Evolutionary conservation across 805 yeast genomes (phyloP).

Genomic region (Ogataea minuta): DNA sequence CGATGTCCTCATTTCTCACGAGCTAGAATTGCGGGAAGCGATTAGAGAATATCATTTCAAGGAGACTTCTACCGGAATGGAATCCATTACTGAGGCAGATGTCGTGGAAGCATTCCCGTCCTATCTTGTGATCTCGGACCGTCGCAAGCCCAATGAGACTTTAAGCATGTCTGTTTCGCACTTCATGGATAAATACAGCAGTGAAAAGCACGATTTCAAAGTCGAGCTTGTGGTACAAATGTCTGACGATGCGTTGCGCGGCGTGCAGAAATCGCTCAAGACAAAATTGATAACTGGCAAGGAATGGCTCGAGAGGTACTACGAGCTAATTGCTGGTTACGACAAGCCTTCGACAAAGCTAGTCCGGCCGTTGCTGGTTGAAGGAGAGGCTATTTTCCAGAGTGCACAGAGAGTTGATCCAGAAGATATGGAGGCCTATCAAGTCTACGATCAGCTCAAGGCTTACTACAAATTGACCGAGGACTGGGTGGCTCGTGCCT

Average conservation of each 20-base stretch:
- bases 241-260: slow-evolving; percentile 52
- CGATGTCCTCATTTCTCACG: slow-evolving; percentile 37
- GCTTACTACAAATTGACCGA: slow-evolving; percentile 44
- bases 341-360: slow-evolving; percentile 46
- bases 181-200: slow-evolving; percentile 28
- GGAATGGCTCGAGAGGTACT: slow-evolving; percentile 51
- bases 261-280: slow-evolving; percentile 36
- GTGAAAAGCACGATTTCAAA: slow-evolving; percentile 24
- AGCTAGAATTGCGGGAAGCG: slow-evolving; percentile 41
- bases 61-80: slow-evolving; percentile 25
- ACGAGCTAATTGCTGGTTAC: slow-evolving; percentile 38
- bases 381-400: slow-evolving; percentile 51
- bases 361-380: slow-evolving; percentile 44
- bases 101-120: slow-evolving; percentile 54
- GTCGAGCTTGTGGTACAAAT: slow-evolving; percentile 46
- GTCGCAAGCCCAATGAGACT: slow-evolving; percentile 29
- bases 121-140: slow-evolving; percentile 37
- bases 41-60: slow-evolving; percentile 36
- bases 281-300: slow-evolving; percentile 45
- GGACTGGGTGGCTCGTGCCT: slow-evolving; percentile 55
- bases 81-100: slow-evolving; percentile 50
- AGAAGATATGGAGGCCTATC: slow-evolving; percentile 11
- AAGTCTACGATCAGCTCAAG: slow-evolving; percentile 35
- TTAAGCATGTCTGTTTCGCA: slow-evolving; percentile 34
- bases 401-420: slow-evolving; percentile 4